These are phyloP conservation scores for Mycena latifolia DNA, from an alignment of 768 basidiomycete species.

Conservation along the genomic window DNA sequence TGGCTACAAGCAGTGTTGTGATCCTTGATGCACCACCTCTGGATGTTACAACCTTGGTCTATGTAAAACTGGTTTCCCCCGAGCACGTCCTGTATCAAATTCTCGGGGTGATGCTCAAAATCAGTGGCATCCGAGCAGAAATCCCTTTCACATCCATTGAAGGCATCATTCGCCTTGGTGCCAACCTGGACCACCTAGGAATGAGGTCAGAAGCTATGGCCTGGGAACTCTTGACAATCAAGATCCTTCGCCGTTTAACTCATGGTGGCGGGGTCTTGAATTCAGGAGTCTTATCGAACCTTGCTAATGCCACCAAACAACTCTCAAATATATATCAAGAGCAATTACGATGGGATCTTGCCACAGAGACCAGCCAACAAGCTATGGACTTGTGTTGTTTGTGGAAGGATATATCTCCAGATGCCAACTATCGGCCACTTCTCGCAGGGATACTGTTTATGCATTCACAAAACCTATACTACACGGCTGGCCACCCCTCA, in stretches of 20 bases:
- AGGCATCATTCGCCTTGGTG: not conserved
- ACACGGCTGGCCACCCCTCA: too few relatives aligned
- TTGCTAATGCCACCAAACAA: not conserved
- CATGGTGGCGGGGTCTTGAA: too few relatives aligned
- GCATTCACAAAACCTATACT: too few relatives aligned
- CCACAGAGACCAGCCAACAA: too few relatives aligned
- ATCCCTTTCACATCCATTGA: too few relatives aligned
- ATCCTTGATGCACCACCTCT: not conserved
- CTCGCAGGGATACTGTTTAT: too few relatives aligned
- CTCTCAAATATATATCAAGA: not conserved
- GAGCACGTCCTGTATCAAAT: not conserved
- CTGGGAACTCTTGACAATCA: not conserved
- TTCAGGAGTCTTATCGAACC: not conserved
- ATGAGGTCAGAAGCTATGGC: not conserved
- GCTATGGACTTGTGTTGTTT: too few relatives aligned
- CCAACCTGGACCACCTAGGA: not conserved
- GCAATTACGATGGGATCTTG: not conserved
- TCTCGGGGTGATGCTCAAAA: not conserved
- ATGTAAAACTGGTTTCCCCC: not conserved
- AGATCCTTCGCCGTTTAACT: not conserved
- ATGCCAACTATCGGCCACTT: too few relatives aligned
- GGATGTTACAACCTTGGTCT: too few relatives aligned
- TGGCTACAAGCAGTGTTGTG: not conserved
- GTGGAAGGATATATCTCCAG: too few relatives aligned
- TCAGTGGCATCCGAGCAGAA: not conserved